These are phyloP conservation scores for Boletus insuetus DNA, from an alignment of 768 basidiomycete genomes.

Conservation along the genomic window DNA sequence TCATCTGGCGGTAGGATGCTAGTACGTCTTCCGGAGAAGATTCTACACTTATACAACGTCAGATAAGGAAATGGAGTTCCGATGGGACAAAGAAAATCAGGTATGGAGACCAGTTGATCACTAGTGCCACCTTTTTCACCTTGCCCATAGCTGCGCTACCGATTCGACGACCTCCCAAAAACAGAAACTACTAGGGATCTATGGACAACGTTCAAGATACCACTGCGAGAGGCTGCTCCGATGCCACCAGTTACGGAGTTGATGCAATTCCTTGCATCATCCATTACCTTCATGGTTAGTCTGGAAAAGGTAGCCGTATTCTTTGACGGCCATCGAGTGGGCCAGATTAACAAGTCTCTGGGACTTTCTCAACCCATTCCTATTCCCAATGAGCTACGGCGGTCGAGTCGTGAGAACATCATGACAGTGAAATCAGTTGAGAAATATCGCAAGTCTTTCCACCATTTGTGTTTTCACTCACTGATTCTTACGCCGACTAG, in stretches of 20 bases:
- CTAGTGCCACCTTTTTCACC: background rate
- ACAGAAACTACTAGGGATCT: conserved; percentile 20
- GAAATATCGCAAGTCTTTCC: background rate
- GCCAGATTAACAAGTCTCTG: conserved; percentile 56
- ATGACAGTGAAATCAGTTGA: conserved; percentile 54
- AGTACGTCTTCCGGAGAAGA: background rate
- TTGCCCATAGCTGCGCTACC: background rate
- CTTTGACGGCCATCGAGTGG: conserved; percentile 70
- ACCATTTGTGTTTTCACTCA: background rate
- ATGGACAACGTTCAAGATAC: conserved; percentile 90
- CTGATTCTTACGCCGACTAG: background rate
- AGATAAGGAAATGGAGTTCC: background rate
- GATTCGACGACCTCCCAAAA: background rate
- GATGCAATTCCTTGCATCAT: conserved; percentile 84
- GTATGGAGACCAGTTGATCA: background rate
- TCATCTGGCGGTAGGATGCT: conserved; percentile 57
- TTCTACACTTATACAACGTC: too few species aligned
- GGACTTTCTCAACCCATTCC: conserved; percentile 45
- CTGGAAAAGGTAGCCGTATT: conserved; percentile 73
- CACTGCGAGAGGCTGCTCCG: conserved; percentile 68
- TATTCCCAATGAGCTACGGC: conserved; percentile 54
- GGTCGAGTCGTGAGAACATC: conserved; percentile 50
- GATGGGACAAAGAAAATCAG: background rate
- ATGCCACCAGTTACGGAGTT: conserved; percentile 82
- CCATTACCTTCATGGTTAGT: conserved; percentile 86